Evolutionary conservation across 1,139 yeast species (phyloP).

Genomic region (Kluyveromyces marxianus): DNA sequence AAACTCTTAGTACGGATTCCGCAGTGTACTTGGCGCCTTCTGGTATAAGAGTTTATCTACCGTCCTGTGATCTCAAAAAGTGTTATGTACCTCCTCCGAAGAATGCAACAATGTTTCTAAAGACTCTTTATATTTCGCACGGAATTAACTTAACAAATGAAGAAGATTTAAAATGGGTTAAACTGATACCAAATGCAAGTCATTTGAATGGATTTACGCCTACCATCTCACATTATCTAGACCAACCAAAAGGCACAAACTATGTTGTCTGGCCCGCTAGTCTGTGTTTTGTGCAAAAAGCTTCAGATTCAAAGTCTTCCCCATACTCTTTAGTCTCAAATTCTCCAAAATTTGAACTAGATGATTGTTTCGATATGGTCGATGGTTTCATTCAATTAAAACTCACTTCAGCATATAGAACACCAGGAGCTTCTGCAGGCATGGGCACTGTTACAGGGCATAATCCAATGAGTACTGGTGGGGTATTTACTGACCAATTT

Average conservation of each 20-base stretch:
- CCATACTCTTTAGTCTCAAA: constrained; percentile 4
- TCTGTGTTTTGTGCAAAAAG: constrained; percentile 49
- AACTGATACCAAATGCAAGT: constrained; percentile 55
- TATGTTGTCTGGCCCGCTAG: constrained; percentile 66
- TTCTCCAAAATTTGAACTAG: constrained; percentile 10
- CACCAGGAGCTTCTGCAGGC: constrained; percentile 25
- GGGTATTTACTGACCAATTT: constrained; percentile 29
- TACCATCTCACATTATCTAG: constrained; percentile 47
- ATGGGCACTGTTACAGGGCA: constrained; percentile 19
- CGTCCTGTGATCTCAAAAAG: constrained; percentile 36
- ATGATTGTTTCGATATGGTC: constrained; percentile 31
- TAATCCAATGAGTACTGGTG: constrained; percentile 28
- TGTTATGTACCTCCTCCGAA: constrained; percentile 46
- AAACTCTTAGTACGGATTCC: constrained; percentile 25
- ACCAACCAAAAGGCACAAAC: constrained; percentile 46
- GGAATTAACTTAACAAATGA: constrained; percentile 38
- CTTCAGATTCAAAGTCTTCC: constrained; percentile 9
- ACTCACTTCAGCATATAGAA: constrained; percentile 33
- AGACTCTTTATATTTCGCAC: constrained; percentile 46
- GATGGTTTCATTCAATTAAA: constrained; percentile 33
- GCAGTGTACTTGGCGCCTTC: constrained; percentile 67
- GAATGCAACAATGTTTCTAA: constrained; percentile 41
- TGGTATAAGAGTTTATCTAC: constrained; percentile 62
- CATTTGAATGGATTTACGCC: constrained; percentile 66
- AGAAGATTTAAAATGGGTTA: constrained; percentile 46